Evolutionary conservation across 2,329 filamentous ascomycete species (phyloP).

Genomic region (Stromatinia cepivora): DNA sequence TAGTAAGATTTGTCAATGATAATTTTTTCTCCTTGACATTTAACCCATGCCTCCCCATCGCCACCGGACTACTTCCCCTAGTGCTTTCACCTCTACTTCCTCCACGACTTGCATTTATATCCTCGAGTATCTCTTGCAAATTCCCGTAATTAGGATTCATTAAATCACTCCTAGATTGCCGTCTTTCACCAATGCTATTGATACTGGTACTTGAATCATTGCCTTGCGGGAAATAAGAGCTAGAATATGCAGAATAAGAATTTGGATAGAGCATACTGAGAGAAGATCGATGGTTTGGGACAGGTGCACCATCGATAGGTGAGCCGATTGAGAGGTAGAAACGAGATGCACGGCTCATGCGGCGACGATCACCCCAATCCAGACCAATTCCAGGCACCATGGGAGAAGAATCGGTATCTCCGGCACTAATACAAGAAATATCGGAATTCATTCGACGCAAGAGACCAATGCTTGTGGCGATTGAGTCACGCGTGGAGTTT

Average conservation of each 20-base stretch:
- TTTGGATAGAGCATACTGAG: conserved; percentile 13
- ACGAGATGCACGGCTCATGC: conserved; percentile 11
- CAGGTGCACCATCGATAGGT: not conserved
- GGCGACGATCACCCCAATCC: not conserved
- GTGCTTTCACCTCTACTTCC: conserved; percentile 1
- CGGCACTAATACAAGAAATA: conserved; percentile 14
- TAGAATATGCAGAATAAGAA: conserved; percentile 1
- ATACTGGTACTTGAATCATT: conserved; percentile 11
- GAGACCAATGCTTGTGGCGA: conserved; percentile 21
- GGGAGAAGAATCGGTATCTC: not conserved
- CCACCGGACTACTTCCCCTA: conserved; percentile 8
- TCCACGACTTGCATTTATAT: conserved; percentile 1
- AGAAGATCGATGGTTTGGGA: not conserved
- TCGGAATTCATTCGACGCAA: conserved; percentile 27
- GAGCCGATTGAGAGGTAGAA: conserved; percentile 17
- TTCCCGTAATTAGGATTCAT: conserved; percentile 14
- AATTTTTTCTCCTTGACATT: conserved; percentile 19
- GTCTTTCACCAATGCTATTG: conserved; percentile 11
- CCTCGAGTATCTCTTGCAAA: conserved; percentile 13
- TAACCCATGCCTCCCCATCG: conserved; percentile 12
- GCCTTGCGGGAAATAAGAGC: conserved; percentile 3
- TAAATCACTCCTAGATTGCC: conserved; percentile 5
- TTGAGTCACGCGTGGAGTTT: conserved; percentile 14
- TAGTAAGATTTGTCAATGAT: not conserved
- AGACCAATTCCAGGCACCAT: conserved; percentile 4